A percentile compares a stretch with the other conserved stretches of the same genome.
phyloP scores from a whole-genome alignment of 495 filamentous ascomycete species.

The Hypomontagnella submonticulosa region DNA sequence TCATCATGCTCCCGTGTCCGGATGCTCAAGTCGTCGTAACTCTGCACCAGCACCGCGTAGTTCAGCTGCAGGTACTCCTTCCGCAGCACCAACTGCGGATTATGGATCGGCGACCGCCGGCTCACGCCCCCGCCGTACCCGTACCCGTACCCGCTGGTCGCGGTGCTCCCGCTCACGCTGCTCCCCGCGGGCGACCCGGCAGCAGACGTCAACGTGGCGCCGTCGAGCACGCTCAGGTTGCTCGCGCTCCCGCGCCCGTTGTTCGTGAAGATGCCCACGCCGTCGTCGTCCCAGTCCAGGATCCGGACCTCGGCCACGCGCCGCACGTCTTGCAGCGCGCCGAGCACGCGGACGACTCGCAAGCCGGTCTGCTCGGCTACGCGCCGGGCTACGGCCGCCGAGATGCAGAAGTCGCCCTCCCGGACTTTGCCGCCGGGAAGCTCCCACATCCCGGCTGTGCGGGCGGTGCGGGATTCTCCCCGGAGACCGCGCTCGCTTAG shows the following conservation, averaged over 20 bases:
- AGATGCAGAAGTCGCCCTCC: conserved; percentile 43
- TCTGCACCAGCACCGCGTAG: conserved; percentile 44
- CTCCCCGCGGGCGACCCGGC: not conserved
- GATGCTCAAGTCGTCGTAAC: conserved; percentile 23
- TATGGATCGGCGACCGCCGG: conserved; percentile 25
- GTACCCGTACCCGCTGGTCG: not conserved
- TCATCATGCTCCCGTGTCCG: conserved; percentile 39
- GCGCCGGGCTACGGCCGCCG: conserved; percentile 37
- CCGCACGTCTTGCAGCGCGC: conserved; percentile 35
- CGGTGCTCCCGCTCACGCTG: not conserved
- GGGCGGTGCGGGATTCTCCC: too few relatives aligned
- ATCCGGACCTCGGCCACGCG: conserved; percentile 35
- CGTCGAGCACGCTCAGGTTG: conserved; percentile 22
- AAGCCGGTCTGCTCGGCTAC: conserved; percentile 42
- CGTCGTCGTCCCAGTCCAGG: conserved; percentile 42
- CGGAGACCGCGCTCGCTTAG: too few relatives aligned
- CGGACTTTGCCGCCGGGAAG: conserved; percentile 42
- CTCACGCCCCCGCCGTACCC: not conserved
- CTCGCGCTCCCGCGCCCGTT: not conserved
- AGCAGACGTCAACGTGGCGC: conserved; percentile 28
- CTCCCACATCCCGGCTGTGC: conserved; percentile 35
- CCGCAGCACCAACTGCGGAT: conserved; percentile 28
- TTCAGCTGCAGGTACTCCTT: conserved; percentile 43
- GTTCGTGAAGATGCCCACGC: conserved; percentile 31
- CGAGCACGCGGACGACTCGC: conserved; percentile 37